Evolutionary conservation across 805 yeast species (phyloP).

Genomic region (Schizosaccharomyces cryophilus): DNA sequence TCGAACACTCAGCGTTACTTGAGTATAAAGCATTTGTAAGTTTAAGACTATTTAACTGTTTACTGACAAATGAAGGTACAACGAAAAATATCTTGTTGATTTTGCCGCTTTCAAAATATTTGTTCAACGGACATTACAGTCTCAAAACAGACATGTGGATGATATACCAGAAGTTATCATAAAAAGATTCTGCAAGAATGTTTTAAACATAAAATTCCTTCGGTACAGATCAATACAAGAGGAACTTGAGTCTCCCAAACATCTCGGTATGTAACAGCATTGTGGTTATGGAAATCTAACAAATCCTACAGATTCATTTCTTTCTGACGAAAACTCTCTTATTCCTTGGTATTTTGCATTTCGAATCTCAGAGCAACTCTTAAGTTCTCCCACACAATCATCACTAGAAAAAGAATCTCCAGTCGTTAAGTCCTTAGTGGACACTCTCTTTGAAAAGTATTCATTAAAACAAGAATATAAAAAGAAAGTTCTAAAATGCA

Average conservation of each 20-base stretch:
- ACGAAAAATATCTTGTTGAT: constrained; percentile 30
- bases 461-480: background rate
- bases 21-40: constrained; percentile 23
- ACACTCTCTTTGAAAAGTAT: background rate
- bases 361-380: background rate
- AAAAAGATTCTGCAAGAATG: constrained; percentile 35
- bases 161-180: constrained; percentile 18
- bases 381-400: background rate
- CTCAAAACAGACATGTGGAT: constrained; percentile 13
- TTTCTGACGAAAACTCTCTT: background rate
- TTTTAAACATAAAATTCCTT: constrained; percentile 26
- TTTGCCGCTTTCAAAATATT: constrained; percentile 17
- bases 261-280: constrained; percentile 1
- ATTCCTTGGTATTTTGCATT: constrained; percentile 1
- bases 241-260: constrained; percentile 5
- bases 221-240: constrained; percentile 17
- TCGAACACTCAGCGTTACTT: constrained; percentile 43
- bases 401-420: background rate
- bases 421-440: background rate
- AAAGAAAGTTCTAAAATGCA: background rate
- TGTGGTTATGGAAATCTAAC: background rate
- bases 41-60: background rate
- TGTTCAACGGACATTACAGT: constrained; percentile 12
- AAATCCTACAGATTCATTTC: background rate
- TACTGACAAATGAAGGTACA: constrained; percentile 16